Base-by-base conservation (phyloP, 2,329 filamentous ascomycete species). In the Phialocephala sp. region DNA sequence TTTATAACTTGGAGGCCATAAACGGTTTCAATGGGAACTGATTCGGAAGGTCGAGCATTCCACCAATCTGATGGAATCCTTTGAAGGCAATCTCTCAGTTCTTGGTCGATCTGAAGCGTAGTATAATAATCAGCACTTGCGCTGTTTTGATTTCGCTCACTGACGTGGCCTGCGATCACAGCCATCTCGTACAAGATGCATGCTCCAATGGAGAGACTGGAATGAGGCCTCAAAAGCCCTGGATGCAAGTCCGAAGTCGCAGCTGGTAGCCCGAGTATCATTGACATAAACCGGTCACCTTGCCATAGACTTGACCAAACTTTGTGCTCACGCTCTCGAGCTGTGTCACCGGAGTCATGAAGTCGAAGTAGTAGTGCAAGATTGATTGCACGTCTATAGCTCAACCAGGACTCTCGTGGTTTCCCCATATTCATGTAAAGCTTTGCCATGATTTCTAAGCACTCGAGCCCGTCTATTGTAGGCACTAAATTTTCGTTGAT, bases 371-470 rank as follows among this genome's bases (percentile, higher is more conserved):
- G 75, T 66, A 87, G 79, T 8, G 81, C 80, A 65, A 83, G 81
- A 70, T 82, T 82, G 45, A 87, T 76, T 3, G 80, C 85, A 47
- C 81, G 79, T 14, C 85, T 80, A 47, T 79, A 79, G 9, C 80
- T 74, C 5, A 85, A 76, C 86, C 85, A 88, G 0, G 83, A 81
- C 67, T 82, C 80, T 41, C 83, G 81, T 12, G 86, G 84, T 50
- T 83, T 81, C 2, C 85, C 86, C 66, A 85, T 81, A 64, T 86
- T 83, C 60, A 85, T 76, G 67, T 84, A 83, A 67, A 83, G 80
- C 70, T 86, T 87, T 14, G 80, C 78, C 47, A 82, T 78, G 14
- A 88, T 72, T 58, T 82, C 76, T 50, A 84, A 77, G 59, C 81
- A 83, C 71, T 87, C 84, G 63, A 88, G 78, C 2, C 82, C 82